Evolutionary conservation across 2,329 filamentous ascomycete species (phyloP).

Genomic region (Xylaria sp.): DNA sequence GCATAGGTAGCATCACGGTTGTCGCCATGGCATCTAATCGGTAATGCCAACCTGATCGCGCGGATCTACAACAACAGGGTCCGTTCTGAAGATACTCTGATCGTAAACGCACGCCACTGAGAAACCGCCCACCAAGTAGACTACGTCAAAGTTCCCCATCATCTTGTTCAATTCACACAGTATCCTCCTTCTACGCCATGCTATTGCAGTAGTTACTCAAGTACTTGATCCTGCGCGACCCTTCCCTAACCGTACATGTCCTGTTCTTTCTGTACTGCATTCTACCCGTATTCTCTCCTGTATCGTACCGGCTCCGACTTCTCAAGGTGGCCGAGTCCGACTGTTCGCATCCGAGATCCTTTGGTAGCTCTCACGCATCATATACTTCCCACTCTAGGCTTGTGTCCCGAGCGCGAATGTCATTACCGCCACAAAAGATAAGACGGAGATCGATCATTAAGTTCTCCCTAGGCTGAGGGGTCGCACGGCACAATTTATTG

Average conservation of each 20-base stretch:
- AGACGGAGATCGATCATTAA: not conserved
- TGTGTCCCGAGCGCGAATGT: not conserved
- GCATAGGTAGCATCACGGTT: constrained; percentile 1
- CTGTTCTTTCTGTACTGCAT: too few species aligned
- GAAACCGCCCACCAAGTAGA: too few species aligned
- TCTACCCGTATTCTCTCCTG: not conserved
- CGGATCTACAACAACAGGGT: constrained; percentile 3
- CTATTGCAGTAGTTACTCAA: not conserved
- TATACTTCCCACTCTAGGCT: not conserved
- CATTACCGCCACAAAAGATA: not conserved
- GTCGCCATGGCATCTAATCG: not conserved
- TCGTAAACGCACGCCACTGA: not conserved
- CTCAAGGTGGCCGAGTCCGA: not conserved
- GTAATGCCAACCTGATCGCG: constrained; percentile 7
- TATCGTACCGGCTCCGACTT: not conserved
- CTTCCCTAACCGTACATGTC: not conserved
- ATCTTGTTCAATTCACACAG: not conserved
- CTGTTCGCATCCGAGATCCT: not conserved
- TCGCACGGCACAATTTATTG: not conserved
- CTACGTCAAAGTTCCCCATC: too few species aligned
- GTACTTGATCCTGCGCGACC: not conserved
- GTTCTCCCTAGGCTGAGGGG: not conserved
- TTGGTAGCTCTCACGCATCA: not conserved
- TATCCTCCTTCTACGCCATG: not conserved
- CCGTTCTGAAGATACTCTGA: not conserved